These are phyloP conservation scores for Mortierella sp. DNA, from an alignment of 371 early-diverging fungal genomes.

Conservation along the genomic window DNA sequence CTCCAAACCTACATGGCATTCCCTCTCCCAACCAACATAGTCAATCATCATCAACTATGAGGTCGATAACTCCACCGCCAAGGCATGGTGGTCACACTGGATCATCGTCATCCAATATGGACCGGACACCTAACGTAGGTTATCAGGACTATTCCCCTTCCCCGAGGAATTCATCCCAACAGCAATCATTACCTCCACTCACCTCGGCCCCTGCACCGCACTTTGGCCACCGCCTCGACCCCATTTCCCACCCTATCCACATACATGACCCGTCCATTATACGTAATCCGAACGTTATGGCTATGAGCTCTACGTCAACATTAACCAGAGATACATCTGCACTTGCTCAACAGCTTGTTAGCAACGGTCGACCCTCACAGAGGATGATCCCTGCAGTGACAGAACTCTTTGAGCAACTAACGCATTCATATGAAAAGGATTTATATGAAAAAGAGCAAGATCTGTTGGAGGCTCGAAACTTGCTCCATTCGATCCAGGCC, in stretches of 20 bases:
- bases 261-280: constrained; percentile 1
- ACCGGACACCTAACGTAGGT: constrained; percentile 15
- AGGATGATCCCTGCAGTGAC: constrained; percentile 52
- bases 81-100: constrained; percentile 17
- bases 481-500: constrained; percentile 42
- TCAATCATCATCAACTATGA: constrained; percentile 17
- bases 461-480: constrained; percentile 57
- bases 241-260: background rate
- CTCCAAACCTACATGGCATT: constrained; percentile 7
- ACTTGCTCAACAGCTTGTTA: background rate
- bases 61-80: constrained; percentile 22
- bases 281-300: constrained; percentile 1
- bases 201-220: constrained; percentile 10
- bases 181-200: constrained; percentile 6
- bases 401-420: constrained; percentile 51
- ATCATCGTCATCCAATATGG: constrained; percentile 19
- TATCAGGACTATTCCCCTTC: constrained; percentile 15
- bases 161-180: constrained; percentile 15
- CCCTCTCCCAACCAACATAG: constrained; percentile 17
- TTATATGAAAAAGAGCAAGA: constrained; percentile 71
- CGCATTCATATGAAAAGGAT: constrained; percentile 58
- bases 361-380: constrained; percentile 24
- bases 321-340: background rate
- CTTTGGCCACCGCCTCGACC: constrained; percentile 4
- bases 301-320: background rate